Conservation (phyloP, 306 rosid species). For the Cyamopsis tetragonoloba region DNA sequence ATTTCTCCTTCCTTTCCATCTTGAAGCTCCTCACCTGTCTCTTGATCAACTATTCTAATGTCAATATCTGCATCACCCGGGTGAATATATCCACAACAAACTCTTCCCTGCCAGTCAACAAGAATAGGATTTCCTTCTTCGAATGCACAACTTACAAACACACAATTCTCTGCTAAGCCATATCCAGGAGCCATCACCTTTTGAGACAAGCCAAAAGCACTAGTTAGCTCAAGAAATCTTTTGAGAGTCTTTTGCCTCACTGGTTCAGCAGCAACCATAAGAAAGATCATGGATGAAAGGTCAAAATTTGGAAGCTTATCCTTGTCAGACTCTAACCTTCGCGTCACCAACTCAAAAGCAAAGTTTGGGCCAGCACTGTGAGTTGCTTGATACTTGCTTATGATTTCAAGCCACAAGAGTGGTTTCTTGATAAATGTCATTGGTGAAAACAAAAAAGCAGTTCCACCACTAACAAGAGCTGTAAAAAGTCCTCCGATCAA, state of each 20-base stretch:
- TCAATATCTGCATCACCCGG: constrained; percentile 57
- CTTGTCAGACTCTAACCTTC: constrained; percentile 67
- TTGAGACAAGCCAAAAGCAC: constrained; percentile 65
- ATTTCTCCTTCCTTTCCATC: constrained; percentile 88
- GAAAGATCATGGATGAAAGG: constrained; percentile 74
- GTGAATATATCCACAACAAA: constrained; percentile 74
- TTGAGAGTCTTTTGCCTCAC: constrained; percentile 75
- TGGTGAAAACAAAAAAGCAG: constrained; percentile 78
- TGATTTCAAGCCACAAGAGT: constrained; percentile 73
- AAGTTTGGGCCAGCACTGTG: constrained; percentile 98
- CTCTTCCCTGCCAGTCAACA: constrained; percentile 89
- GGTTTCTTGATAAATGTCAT: constrained; percentile 84
- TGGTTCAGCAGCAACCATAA: constrained; percentile 97
- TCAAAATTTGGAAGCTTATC: constrained; percentile 42
- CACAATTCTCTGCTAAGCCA: constrained; percentile 94
- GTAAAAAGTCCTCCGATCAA: constrained; percentile 91
- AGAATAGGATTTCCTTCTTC: constrained; percentile 66
- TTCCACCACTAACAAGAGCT: constrained; percentile 88
- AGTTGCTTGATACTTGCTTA: constrained; percentile 84
- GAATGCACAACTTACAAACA: constrained; percentile 88
- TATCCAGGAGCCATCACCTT: constrained; percentile 89
- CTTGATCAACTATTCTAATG: constrained; percentile 71
- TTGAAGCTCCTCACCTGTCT: constrained; percentile 51
- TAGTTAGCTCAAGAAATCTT: constrained; percentile 67
- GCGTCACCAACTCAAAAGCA: constrained; percentile 71